These are phyloP conservation scores for Pythium inflatum DNA, from an alignment of 352 stramenopile species.

Conservation along the genomic window DNA sequence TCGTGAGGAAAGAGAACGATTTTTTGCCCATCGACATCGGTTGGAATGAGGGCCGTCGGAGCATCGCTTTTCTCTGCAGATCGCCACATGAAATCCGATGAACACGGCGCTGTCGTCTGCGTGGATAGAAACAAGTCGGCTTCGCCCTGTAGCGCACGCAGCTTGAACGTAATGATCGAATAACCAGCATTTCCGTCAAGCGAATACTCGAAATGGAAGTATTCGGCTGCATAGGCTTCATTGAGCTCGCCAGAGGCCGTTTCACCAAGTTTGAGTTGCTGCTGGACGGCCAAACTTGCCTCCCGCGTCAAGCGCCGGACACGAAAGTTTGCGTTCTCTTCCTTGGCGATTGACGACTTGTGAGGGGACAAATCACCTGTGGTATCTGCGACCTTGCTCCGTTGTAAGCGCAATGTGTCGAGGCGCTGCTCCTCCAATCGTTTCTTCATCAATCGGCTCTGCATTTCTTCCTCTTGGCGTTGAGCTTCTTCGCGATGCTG, in stretches of 20 bases:
- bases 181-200: constrained; percentile 2
- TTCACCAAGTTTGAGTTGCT: constrained; percentile 58
- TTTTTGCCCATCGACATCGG: constrained; percentile 36
- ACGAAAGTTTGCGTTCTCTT: constrained; percentile 45
- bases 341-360: neutral
- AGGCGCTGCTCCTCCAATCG: constrained; percentile 60
- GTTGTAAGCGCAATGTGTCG: constrained; percentile 44
- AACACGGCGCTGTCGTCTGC: constrained; percentile 63
- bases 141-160: constrained; percentile 50
- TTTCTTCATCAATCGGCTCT: constrained; percentile 63
- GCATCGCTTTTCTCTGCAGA: constrained; percentile 15
- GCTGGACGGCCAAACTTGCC: constrained; percentile 49
- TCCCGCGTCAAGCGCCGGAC: constrained; percentile 57
- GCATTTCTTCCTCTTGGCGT: constrained; percentile 47
- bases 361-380: neutral
- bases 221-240: constrained; percentile 31
- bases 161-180: constrained; percentile 63
- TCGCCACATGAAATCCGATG: constrained; percentile 75
- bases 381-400: neutral
- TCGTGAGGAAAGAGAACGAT: constrained; percentile 68
- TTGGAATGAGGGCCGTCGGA: neutral
- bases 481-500: constrained; percentile 51
- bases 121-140: constrained; percentile 74
- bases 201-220: constrained; percentile 66
- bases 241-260: constrained; percentile 38